Evolutionary conservation across 1,284 basidiomycete genomes (phyloP).

Genomic region (Microbotryum silenes-acaulis): DNA sequence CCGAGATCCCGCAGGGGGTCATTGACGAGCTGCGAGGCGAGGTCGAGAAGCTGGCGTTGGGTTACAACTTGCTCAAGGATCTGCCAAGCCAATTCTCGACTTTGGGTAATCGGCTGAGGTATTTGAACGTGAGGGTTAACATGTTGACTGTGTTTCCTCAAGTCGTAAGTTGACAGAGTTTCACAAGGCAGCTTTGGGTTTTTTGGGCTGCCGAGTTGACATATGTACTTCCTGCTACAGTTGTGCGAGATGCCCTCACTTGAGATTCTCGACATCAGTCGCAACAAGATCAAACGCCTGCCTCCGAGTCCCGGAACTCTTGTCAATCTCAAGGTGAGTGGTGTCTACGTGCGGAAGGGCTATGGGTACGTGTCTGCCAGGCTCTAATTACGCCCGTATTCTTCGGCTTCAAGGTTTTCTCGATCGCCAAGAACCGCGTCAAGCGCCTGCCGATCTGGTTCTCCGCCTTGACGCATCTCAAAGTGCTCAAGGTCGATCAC

Average conservation of each 20-base stretch:
- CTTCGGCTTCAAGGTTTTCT: slow-evolving; percentile 58
- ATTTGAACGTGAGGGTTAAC: slow-evolving; percentile 89
- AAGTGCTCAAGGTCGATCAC: slow-evolving; percentile 76
- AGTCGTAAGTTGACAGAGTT: slow-evolving; percentile 55
- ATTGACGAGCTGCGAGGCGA: slow-evolving; percentile 62
- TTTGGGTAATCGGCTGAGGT: slow-evolving; percentile 64
- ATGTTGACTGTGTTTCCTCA: slow-evolving; percentile 73
- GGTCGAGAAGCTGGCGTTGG: slow-evolving; percentile 79
- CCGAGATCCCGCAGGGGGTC: slow-evolving; percentile 63
- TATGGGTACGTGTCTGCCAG: background rate
- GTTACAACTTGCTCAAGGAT: slow-evolving; percentile 71
- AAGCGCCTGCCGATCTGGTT: slow-evolving; percentile 71
- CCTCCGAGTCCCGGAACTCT: slow-evolving; percentile 75
- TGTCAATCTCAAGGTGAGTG: slow-evolving; percentile 61
- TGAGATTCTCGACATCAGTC: slow-evolving; percentile 89
- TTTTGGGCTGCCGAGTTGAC: background rate
- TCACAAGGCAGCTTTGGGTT: slow-evolving; percentile 4
- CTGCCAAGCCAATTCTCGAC: slow-evolving; percentile 72
- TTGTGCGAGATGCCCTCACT: slow-evolving; percentile 75
- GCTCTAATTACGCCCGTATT: background rate
- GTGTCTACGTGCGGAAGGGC: background rate
- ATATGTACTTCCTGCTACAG: slow-evolving; percentile 45
- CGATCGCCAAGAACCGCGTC: slow-evolving; percentile 76
- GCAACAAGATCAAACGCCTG: slow-evolving; percentile 77
- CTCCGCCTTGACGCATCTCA: slow-evolving; percentile 61